Evolutionary conservation across 495 filamentous ascomycete genomes (phyloP).

Genomic region (Penicillium alfredii): DNA sequence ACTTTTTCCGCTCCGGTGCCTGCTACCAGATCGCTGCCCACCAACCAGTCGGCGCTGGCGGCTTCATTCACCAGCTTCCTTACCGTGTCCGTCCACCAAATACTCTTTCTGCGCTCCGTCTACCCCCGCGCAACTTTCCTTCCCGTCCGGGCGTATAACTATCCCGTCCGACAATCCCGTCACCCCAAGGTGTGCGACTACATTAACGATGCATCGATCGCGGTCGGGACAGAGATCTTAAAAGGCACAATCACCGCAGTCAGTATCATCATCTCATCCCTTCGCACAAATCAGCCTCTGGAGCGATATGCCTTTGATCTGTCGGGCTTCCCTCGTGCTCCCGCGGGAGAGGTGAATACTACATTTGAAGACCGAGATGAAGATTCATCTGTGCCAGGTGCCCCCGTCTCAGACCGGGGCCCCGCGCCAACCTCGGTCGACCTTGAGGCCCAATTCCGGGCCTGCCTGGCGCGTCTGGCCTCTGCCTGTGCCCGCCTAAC

Average conservation of each 20-base stretch:
- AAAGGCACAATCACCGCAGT: conserved; percentile 64
- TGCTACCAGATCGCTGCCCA: conserved; percentile 39
- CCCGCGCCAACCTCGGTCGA: conserved; percentile 44
- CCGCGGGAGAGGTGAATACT: conserved; percentile 44
- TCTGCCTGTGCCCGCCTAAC: conserved; percentile 53
- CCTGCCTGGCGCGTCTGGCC: conserved; percentile 45
- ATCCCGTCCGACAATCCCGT: conserved; percentile 80
- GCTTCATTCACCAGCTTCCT: conserved; percentile 65
- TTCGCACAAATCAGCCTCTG: conserved; percentile 48
- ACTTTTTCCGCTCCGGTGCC: conserved; percentile 41
- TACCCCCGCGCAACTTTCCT: conserved; percentile 81
- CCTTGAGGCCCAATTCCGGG: conserved; percentile 68
- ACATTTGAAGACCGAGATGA: conserved; percentile 47
- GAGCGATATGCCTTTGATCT: conserved; percentile 89
- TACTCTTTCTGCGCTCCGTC: conserved; percentile 79
- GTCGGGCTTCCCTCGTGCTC: conserved; percentile 62
- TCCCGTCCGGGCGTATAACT: conserved; percentile 77
- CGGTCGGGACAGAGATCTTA: conserved; percentile 67
- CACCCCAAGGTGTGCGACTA: conserved; percentile 89
- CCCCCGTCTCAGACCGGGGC: conserved; percentile 28
- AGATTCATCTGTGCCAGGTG: conserved; percentile 37
- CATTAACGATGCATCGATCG: conserved; percentile 76
- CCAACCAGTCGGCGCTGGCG: conserved; percentile 42
- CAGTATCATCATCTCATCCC: conserved; percentile 68
- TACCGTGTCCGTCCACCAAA: conserved; percentile 83